phyloP scores from a whole-genome alignment of 2,329 filamentous ascomycete genomes.

The Cryphonectria radicalis region DNA sequence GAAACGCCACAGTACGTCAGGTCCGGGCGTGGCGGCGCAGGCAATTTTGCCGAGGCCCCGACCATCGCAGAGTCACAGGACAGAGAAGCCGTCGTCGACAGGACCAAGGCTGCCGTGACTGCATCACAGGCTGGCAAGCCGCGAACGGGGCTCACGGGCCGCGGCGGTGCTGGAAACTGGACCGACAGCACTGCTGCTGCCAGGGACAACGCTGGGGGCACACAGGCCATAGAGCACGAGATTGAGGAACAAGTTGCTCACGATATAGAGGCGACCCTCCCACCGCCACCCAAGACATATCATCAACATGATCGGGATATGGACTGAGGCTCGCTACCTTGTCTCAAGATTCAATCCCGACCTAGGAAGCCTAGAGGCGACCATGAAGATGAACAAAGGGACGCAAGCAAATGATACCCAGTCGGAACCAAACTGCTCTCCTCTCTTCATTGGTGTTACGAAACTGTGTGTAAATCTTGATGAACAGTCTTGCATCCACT shows the following conservation, averaged over 20 bases:
- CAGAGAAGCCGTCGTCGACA: constrained; percentile 41
- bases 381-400: background rate
- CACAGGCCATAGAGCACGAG: constrained; percentile 42
- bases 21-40: constrained; percentile 64
- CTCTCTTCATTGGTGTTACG: background rate
- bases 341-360: too few species aligned
- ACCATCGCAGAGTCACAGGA: constrained; percentile 40
- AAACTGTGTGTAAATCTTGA: background rate
- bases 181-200: constrained; percentile 35
- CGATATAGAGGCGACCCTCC: constrained; percentile 53
- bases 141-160: constrained; percentile 43
- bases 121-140: constrained; percentile 36
- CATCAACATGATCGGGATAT: constrained; percentile 36
- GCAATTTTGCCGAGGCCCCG: constrained; percentile 57
- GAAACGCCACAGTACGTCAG: constrained; percentile 42
- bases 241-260: constrained; percentile 49
- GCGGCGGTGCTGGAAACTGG: constrained; percentile 65
- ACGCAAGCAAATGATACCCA: constrained; percentile 1
- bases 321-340: constrained; percentile 14
- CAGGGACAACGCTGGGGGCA: constrained; percentile 36
- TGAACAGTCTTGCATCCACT: background rate
- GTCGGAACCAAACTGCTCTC: background rate
- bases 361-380: background rate
- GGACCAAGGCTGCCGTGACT: constrained; percentile 41
- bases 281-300: constrained; percentile 52